A percentile compares a stretch with the other conserved stretches of the same genome.
Conservation (phyloP, 2,329 filamentous ascomycete genomes). For the Leptosphaerulina australis region DNA sequence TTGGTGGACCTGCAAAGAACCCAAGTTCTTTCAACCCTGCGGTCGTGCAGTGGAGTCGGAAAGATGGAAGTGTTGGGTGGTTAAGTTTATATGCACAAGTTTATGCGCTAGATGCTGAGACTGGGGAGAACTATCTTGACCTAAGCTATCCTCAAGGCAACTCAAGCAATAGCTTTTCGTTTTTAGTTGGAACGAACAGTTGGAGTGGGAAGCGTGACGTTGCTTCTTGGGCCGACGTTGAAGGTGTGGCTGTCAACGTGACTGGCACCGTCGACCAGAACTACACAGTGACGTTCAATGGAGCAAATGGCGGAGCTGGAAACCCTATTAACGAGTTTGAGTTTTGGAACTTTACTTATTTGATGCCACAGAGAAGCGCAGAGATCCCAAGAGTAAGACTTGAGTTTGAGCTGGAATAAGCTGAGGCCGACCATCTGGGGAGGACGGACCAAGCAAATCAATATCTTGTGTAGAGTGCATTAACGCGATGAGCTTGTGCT, state of each 20-base stretch:
- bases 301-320: constrained; percentile 49
- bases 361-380: constrained; percentile 36
- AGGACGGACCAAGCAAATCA: no score
- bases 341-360: constrained; percentile 54
- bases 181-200: constrained; percentile 57
- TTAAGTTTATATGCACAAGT: constrained; percentile 39
- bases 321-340: constrained; percentile 49
- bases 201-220: constrained; percentile 53
- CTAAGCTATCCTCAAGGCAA: constrained; percentile 63
- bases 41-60: constrained; percentile 62
- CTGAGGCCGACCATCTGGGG: no score
- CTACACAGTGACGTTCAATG: constrained; percentile 54
- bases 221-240: constrained; percentile 55
- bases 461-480: no score
- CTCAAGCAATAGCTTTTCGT: constrained; percentile 56
- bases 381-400: constrained; percentile 35
- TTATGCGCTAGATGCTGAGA: constrained; percentile 29
- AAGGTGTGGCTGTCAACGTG: constrained; percentile 55
- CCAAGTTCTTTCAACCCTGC: constrained; percentile 63
- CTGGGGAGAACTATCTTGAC: constrained; percentile 48
- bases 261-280: constrained; percentile 53
- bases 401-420: constrained; percentile 26
- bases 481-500: no score
- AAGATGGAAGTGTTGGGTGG: constrained; percentile 39
- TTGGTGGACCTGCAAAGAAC: constrained; percentile 62